phyloP scores from a whole-genome alignment of 2,329 filamentous ascomycete genomes.

The Arachnopeziza araneosa region DNA sequence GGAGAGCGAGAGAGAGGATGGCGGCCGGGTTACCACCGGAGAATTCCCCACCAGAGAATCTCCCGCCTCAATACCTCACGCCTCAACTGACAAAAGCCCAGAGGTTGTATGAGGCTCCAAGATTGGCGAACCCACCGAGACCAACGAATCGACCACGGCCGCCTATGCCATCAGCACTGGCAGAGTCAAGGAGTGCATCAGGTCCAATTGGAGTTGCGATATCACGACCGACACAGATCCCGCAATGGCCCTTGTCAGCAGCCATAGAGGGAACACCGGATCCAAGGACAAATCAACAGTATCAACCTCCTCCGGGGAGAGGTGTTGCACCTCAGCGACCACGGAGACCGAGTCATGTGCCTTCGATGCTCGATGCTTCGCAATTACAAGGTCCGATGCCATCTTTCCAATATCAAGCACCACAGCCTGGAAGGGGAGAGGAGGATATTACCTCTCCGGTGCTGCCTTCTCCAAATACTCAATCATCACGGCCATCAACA shows the following conservation, averaged over 20 bases:
- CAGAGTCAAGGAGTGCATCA: conserved; percentile 16
- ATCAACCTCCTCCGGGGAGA: conserved; percentile 45
- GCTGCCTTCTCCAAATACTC: conserved; percentile 41
- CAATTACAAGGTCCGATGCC: conserved; percentile 51
- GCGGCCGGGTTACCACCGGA: conserved; percentile 35
- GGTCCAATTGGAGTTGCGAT: conserved; percentile 37
- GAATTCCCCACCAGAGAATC: conserved; percentile 16
- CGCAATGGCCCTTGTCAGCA: conserved; percentile 48
- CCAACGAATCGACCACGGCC: conserved; percentile 18
- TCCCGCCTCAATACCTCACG: conserved; percentile 10
- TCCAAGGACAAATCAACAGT: conserved; percentile 31
- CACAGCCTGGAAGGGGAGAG: conserved; percentile 23
- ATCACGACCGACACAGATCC: conserved; percentile 41
- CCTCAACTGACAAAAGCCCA: conserved; percentile 12
- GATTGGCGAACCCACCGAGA: conserved; percentile 1
- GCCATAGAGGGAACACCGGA: conserved; percentile 16
- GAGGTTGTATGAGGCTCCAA: conserved; percentile 10
- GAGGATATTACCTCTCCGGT: conserved; percentile 30
- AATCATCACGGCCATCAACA: conserved; percentile 47
- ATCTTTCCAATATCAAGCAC: conserved; percentile 42
- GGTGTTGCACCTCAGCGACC: conserved; percentile 52
- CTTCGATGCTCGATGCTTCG: conserved; percentile 52
- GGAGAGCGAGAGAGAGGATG: conserved; percentile 48
- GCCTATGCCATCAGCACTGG: conserved; percentile 19
- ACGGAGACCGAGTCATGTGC: conserved; percentile 53